Evolutionary conservation across 768 basidiomycete genomes (phyloP).

Genomic region (Trametes coccinea): DNA sequence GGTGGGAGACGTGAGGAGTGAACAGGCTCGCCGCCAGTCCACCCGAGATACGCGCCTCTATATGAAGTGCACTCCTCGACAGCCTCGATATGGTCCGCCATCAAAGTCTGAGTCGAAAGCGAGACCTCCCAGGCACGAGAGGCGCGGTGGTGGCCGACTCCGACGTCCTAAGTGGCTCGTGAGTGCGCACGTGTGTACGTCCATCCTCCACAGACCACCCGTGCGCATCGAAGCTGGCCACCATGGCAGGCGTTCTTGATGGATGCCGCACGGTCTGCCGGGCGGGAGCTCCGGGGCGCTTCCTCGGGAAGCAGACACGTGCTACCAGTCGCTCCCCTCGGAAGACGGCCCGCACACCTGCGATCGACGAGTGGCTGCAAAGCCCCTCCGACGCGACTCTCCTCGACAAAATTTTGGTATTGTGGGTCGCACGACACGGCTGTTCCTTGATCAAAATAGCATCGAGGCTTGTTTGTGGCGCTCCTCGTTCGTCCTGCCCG

Average conservation of each 20-base stretch:
- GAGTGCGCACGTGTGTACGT: slow-evolving; percentile 8
- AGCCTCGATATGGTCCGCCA: slow-evolving; percentile 7
- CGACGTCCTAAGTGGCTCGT: background rate
- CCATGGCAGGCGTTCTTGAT: background rate
- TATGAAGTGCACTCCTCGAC: slow-evolving; percentile 6
- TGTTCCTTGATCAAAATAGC: slow-evolving; percentile 4
- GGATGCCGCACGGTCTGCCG: background rate
- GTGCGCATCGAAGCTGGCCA: background rate
- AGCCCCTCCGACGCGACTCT: background rate
- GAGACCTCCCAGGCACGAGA: background rate
- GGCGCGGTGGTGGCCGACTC: background rate
- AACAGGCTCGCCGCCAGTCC: slow-evolving; percentile 1
- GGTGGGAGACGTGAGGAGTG: slow-evolving; percentile 9
- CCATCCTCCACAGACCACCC: background rate
- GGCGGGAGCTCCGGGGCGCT: background rate
- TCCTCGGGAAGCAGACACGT: background rate
- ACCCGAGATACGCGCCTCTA: background rate
- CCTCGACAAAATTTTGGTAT: background rate
- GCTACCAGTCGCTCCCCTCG: background rate
- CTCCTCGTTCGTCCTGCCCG: background rate
- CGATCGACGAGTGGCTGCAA: background rate
- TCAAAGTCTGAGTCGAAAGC: slow-evolving; percentile 4
- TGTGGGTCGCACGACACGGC: background rate
- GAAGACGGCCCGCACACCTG: background rate
- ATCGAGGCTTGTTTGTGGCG: background rate